Evolutionary conservation across 257 asterid species (phyloP), one percentile per base, ranked within the genome.

Genomic region (Jasminum sambac): DNA sequence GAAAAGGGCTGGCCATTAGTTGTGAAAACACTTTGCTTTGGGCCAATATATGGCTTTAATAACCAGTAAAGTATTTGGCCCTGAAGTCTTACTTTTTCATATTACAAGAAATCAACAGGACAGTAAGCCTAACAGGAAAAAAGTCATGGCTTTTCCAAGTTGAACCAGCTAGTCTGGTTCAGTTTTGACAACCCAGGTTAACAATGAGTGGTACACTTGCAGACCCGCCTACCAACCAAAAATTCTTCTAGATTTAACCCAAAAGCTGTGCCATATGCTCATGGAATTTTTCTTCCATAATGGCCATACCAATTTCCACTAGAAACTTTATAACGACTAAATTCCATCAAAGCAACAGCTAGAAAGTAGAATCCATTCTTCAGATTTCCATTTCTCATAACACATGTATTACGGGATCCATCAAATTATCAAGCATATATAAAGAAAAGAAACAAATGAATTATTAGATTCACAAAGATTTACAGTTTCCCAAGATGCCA

Each of bases 391-490:
- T 8, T 71, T 43, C 30, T 67, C 6, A 63, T 2, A 63, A 24
- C 25, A 61, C 9, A 52, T 16, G 52, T 68, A 30, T 30, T 46
- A 12, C 16, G 40, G 23, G 24, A 38, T 8, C 57, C 42, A 41
- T 68, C 40, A 3, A 44, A 52, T 67, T 41, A 17, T 11, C n/a
- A 9, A 60, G 4, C 36, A 30, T 55, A 13, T 42, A 26, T 0
- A 30, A 60, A 24, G 62, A 34, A 38, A 39, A 14, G 26, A 42
- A 38, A 36, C 65, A 60, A 30, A 17, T 6, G 34, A 50, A 43
- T 60, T 67, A 62, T 50, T n/a, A 44, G 38, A 36, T 66, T 30
- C 65, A 71, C 66, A 69, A 69, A 68, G 50, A 50, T 69, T 10
- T 24, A 23, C 24, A 63, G 8, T 42, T 63, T 38, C 3, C 21